Evolutionary conservation across 371 early-diverging fungal species (phyloP).

Genomic region (Catenaria anguillulae): DNA sequence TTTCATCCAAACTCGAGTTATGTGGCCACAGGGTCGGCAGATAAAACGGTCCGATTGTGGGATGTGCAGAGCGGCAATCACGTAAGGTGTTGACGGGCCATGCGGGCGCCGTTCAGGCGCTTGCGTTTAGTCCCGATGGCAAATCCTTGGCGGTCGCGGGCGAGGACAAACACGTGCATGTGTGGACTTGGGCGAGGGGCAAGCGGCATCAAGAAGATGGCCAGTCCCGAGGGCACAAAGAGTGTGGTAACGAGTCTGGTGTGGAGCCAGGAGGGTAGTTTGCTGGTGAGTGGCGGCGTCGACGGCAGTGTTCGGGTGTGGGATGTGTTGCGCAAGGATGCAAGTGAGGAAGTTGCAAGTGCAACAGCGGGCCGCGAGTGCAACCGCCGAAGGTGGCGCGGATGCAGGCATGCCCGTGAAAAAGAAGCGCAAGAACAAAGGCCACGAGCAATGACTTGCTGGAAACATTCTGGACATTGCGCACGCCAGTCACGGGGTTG

Average conservation of each 20-base stretch:
- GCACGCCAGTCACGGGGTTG: slow-evolving; percentile 77
- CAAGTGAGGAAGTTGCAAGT: slow-evolving; percentile 30
- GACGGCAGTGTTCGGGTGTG: slow-evolving; percentile 86
- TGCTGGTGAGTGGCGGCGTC: slow-evolving; percentile 78
- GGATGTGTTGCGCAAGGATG: slow-evolving; percentile 71
- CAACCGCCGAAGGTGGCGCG: background rate
- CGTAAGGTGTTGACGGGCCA: slow-evolving; percentile 93
- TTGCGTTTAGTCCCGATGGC: slow-evolving; percentile 94
- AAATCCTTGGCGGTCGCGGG: slow-evolving; percentile 82
- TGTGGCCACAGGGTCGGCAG: slow-evolving; percentile 86
- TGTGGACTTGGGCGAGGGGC: slow-evolving; percentile 97
- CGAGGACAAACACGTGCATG: slow-evolving; percentile 65
- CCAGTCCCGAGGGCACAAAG: too few species aligned
- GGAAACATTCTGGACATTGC: slow-evolving; percentile 76
- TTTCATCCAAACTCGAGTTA: slow-evolving; percentile 99
- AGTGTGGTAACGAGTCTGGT: too few species aligned
- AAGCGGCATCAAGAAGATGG: slow-evolving; percentile 55
- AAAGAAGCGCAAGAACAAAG: background rate
- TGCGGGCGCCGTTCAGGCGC: slow-evolving; percentile 59
- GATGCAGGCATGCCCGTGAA: background rate
- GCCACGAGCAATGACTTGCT: slow-evolving; percentile 38
- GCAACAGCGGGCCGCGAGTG: slow-evolving; percentile 2
- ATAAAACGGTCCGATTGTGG: slow-evolving; percentile 92
- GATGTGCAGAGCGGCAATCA: slow-evolving; percentile 85
- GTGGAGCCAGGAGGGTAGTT: slow-evolving; percentile 57